Evolutionary conservation across 1,139 yeast species (phyloP).

Genomic region (Geotrichum carabidarum): DNA sequence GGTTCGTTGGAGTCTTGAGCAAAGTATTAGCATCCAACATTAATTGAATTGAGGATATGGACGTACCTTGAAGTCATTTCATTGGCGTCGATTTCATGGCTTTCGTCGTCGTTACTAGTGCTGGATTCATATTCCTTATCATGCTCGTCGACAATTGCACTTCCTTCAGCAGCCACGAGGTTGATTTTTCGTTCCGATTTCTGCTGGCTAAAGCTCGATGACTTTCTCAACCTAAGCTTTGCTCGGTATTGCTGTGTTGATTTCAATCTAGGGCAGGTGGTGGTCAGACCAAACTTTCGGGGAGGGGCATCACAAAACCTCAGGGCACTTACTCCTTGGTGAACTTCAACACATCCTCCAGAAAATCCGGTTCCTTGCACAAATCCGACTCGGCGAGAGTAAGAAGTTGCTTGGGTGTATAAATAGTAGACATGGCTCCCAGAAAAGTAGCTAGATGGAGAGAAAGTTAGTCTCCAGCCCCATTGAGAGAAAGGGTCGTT

Average conservation of each 20-base stretch:
- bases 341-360: conserved; percentile 11
- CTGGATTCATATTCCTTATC: conserved; percentile 4
- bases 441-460: neutral
- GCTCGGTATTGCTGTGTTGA: neutral
- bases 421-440: conserved; percentile 9
- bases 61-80: conserved; percentile 16
- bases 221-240: conserved; percentile 1
- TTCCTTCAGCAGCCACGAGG: conserved; percentile 12
- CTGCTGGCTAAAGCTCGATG: conserved; percentile 11
- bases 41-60: neutral
- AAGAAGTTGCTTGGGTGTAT: conserved; percentile 14
- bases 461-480: no score
- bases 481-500: neutral
- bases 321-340: conserved; percentile 13
- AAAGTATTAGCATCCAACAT: neutral
- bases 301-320: neutral
- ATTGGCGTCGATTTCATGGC: conserved; percentile 16
- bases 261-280: neutral
- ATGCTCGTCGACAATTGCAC: conserved; percentile 10
- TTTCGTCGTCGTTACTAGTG: conserved; percentile 14
- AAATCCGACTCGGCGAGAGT: conserved; percentile 10
- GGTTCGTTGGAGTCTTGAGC: neutral
- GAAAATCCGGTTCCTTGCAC: conserved; percentile 8
- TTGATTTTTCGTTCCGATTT: conserved; percentile 7
- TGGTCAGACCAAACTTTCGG: neutral